Percentiles rank a stretch among this genome's conserved stretches.
Conservation (phyloP, 371 early-diverging fungal species). For the Scutellospora calospora region DNA sequence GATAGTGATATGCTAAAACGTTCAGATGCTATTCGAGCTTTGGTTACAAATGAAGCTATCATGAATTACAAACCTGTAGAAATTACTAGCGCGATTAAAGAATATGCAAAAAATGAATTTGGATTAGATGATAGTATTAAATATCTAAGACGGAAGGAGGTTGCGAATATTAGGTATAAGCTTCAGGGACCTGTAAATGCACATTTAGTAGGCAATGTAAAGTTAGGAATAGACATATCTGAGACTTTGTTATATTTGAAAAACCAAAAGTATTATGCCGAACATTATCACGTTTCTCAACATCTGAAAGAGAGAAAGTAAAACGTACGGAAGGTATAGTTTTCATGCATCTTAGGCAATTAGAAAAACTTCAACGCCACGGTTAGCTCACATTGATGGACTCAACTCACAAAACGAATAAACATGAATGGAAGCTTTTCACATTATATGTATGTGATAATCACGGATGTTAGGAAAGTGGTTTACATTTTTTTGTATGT, state of each 20-base stretch:
- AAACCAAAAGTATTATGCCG: constrained; percentile 11
- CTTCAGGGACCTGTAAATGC: constrained; percentile 25
- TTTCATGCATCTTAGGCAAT: constrained; percentile 34
- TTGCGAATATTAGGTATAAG: constrained; percentile 43
- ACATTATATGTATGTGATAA: constrained; percentile 42
- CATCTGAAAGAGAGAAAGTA: too few species aligned
- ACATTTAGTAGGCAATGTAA: constrained; percentile 16
- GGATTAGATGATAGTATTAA: constrained; percentile 2
- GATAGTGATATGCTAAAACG: constrained; percentile 38
- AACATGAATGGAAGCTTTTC: constrained; percentile 36
- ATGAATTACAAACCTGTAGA: constrained; percentile 22
- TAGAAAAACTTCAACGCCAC: constrained; percentile 33
- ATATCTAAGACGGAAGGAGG: constrained; percentile 33
- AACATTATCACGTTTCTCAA: not conserved
- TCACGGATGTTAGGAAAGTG: constrained; percentile 41
- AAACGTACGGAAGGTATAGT: constrained; percentile 38
- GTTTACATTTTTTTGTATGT: constrained; percentile 30
- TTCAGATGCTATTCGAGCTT: constrained; percentile 15
- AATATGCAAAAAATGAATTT: constrained; percentile 31
- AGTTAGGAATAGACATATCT: constrained; percentile 29
- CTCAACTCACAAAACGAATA: constrained; percentile 42
- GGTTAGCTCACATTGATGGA: constrained; percentile 43
- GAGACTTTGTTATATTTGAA: constrained; percentile 23
- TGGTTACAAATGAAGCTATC: constrained; percentile 41
- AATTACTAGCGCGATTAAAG: constrained; percentile 27